These are phyloP conservation scores for Eimeria acervulina DNA, from an alignment of 169 alveolate genomes.

Conservation along the genomic window DNA sequence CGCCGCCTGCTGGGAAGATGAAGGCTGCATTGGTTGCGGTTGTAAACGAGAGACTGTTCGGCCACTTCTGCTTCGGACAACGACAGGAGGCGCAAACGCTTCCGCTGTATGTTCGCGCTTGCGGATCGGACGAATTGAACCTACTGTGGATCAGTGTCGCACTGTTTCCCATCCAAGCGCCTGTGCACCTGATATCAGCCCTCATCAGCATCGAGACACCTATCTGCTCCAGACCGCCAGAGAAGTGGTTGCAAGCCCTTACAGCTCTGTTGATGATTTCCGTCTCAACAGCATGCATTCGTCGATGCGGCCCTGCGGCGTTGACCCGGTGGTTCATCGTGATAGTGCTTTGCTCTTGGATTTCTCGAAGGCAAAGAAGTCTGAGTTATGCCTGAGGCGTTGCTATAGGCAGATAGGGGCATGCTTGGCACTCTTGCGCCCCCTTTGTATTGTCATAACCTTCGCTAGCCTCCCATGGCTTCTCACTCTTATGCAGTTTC, in stretches of 20 bases:
- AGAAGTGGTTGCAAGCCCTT: conserved; percentile 23
- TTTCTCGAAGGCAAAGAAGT: not conserved
- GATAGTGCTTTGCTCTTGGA: not conserved
- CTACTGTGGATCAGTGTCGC: not conserved
- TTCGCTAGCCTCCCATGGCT: conserved; percentile 50
- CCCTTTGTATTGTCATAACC: not conserved
- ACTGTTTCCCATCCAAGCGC: conserved; percentile 5
- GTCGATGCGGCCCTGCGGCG: not conserved
- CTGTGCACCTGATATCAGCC: not conserved
- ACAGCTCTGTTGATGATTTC: conserved; percentile 55
- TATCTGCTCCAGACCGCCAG: not conserved
- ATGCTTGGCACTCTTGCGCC: conserved; percentile 18
- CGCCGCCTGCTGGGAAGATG: not conserved
- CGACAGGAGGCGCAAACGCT: not conserved
- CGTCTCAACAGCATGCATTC: not conserved
- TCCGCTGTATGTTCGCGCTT: not conserved
- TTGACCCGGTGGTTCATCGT: not conserved
- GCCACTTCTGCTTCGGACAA: conserved; percentile 31
- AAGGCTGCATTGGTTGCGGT: not conserved
- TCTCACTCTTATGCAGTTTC: not conserved
- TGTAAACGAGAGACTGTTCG: not conserved
- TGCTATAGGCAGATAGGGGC: not conserved
- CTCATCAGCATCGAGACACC: not conserved
- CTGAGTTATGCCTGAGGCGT: not conserved
- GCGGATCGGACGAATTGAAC: not conserved